Evolutionary conservation across 306 rosid species (phyloP).

Genomic region (Phaseolus lunatus): DNA sequence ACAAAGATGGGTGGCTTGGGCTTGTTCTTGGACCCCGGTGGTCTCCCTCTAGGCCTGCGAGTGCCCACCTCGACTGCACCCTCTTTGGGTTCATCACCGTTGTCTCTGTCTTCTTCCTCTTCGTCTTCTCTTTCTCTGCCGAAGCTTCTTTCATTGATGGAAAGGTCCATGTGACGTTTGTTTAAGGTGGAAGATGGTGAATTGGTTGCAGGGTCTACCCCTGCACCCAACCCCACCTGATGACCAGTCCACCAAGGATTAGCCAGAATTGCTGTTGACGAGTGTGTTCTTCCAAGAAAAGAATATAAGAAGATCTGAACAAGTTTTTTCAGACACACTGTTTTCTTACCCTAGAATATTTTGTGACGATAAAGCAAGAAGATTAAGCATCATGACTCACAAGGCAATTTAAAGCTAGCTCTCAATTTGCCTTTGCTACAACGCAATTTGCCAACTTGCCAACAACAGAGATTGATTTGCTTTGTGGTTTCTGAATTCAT

Average conservation of each 20-base stretch:
- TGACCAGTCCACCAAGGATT: slow-evolving; percentile 94
- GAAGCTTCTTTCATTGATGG: slow-evolving; percentile 63
- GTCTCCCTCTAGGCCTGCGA: slow-evolving; percentile 85
- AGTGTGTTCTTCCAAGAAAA: slow-evolving; percentile 6
- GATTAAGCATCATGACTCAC: background rate
- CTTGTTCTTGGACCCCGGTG: slow-evolving; percentile 90
- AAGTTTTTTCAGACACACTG: background rate
- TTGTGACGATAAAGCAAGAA: background rate
- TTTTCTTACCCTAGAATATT: background rate
- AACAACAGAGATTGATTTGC: background rate
- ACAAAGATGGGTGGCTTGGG: slow-evolving; percentile 91
- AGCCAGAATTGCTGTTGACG: slow-evolving; percentile 64
- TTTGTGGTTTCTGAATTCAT: slow-evolving; percentile 25
- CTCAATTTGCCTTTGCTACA: slow-evolving; percentile 18
- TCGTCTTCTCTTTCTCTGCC: slow-evolving; percentile 7
- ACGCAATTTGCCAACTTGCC: slow-evolving; percentile 11
- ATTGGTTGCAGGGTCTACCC: slow-evolving; percentile 68
- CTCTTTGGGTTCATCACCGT: slow-evolving; percentile 70
- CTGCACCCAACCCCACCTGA: slow-evolving; percentile 74
- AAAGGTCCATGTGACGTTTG: slow-evolving; percentile 59
- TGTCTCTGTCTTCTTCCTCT: slow-evolving; percentile 60
- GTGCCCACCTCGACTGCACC: slow-evolving; percentile 82
- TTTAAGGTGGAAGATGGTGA: slow-evolving; percentile 50
- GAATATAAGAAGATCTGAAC: background rate
- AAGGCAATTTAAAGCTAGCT: slow-evolving; percentile 18